Evolutionary conservation across 1,284 basidiomycete species (phyloP).

Genomic region (Ustilago cynodontis): DNA sequence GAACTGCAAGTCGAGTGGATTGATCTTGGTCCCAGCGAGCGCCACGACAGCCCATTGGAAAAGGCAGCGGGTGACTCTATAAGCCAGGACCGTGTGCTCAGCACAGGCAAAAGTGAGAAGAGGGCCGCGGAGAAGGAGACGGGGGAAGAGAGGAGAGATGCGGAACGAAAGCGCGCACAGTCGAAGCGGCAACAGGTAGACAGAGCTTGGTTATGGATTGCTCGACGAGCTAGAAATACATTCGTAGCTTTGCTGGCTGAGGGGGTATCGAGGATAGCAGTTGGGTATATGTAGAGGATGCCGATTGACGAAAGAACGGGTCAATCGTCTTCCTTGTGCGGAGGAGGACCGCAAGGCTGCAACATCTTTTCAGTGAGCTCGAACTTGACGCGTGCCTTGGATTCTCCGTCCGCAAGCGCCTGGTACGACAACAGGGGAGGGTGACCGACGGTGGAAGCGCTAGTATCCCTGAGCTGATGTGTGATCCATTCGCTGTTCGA

Average conservation of each 20-base stretch:
- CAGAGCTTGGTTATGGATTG: not conserved
- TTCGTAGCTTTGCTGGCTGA: not conserved
- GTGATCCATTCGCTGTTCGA: slow-evolving; percentile 89
- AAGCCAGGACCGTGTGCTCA: slow-evolving; percentile 54
- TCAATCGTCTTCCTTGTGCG: slow-evolving; percentile 85
- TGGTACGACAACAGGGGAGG: slow-evolving; percentile 86
- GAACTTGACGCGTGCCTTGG: slow-evolving; percentile 88
- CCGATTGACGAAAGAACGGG: not conserved
- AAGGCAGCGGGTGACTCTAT: slow-evolving; percentile 60
- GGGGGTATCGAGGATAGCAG: slow-evolving; percentile 13
- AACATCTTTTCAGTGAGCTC: slow-evolving; percentile 85
- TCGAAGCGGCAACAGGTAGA: not conserved
- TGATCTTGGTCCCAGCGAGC: slow-evolving; percentile 61
- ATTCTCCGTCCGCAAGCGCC: slow-evolving; percentile 92
- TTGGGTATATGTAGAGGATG: slow-evolving; percentile 27
- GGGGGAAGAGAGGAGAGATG: not conserved
- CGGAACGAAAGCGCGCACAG: not conserved
- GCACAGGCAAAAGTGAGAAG: slow-evolving; percentile 10
- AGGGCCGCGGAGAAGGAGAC: not conserved
- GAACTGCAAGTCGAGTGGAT: slow-evolving; percentile 15
- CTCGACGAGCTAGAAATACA: slow-evolving; percentile 22
- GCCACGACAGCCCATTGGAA: slow-evolving; percentile 52
- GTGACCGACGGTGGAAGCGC: slow-evolving; percentile 91
- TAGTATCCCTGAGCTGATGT: slow-evolving; percentile 95
- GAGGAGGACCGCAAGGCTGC: slow-evolving; percentile 97